phyloP scores from a whole-genome alignment of 164 flowering plant species.

The Aristolochia fimbriata region DNA sequence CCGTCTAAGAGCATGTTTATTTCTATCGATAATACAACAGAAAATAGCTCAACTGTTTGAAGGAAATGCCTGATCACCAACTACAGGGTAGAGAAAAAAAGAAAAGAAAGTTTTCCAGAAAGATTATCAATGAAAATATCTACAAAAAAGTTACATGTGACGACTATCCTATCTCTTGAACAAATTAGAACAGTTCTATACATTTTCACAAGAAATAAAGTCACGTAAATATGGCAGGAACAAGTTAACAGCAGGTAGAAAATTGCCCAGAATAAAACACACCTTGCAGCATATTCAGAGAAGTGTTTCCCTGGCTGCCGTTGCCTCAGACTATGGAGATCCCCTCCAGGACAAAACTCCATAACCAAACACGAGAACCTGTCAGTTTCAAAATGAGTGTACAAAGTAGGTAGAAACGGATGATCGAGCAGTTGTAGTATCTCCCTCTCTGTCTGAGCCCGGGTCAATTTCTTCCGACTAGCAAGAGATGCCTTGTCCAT shows the following conservation, averaged over 20 bases:
- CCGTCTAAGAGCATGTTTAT: too few species aligned
- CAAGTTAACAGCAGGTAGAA: not conserved
- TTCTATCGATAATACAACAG: not conserved
- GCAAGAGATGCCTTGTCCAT: conserved; percentile 78
- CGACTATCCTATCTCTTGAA: too few species aligned
- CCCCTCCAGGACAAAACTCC: conserved; percentile 89
- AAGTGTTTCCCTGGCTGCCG: conserved; percentile 57
- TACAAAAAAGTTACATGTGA: not conserved
- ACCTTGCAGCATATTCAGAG: conserved; percentile 69
- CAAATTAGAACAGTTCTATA: too few species aligned
- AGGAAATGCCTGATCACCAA: not conserved
- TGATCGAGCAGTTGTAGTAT: conserved; percentile 67
- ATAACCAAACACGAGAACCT: conserved; percentile 63
- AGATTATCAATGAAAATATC: not conserved
- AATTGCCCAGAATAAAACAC: too few species aligned
- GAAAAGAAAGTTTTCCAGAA: too few species aligned
- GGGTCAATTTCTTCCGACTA: conserved; percentile 52
- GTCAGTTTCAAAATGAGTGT: conserved; percentile 50
- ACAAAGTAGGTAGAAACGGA: conserved; percentile 69
- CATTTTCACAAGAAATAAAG: too few species aligned
- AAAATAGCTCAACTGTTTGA: not conserved
- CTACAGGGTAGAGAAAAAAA: not conserved
- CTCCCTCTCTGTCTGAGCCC: conserved; percentile 70
- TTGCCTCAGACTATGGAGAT: conserved; percentile 76
- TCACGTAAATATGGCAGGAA: not conserved